Evolutionary conservation across 2,329 filamentous ascomycete species (phyloP).

Genomic region (Mycosphaerella sp.): DNA sequence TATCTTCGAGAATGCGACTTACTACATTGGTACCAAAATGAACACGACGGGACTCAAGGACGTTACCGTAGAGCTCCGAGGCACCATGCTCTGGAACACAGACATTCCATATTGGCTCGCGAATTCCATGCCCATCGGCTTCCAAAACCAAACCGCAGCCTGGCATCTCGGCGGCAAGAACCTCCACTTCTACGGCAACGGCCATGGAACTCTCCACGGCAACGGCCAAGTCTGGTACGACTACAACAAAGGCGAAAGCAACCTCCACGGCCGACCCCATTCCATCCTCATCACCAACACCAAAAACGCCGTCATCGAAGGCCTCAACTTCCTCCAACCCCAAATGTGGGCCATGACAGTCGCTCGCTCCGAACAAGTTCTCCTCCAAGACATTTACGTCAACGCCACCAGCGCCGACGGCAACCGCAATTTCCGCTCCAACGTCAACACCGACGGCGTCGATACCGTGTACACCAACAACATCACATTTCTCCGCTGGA

Average conservation of each 20-base stretch:
- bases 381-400: constrained; percentile 48
- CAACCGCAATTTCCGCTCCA: constrained; percentile 3
- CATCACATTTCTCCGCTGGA: constrained; percentile 49
- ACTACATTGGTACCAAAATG: constrained; percentile 28
- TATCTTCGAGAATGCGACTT: constrained; percentile 46
- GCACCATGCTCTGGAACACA: constrained; percentile 41
- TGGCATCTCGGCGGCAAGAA: constrained; percentile 51
- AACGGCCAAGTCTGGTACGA: constrained; percentile 57
- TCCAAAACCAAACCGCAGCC: constrained; percentile 51
- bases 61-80: constrained; percentile 44
- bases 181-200: constrained; percentile 46
- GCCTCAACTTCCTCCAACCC: constrained; percentile 49
- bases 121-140: constrained; percentile 47
- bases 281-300: constrained; percentile 47
- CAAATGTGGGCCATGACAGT: constrained; percentile 51
- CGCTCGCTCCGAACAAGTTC: constrained; percentile 43
- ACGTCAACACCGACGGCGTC: constrained; percentile 42
- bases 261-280: constrained; percentile 42
- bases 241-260: constrained; percentile 17
- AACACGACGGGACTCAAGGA: constrained; percentile 41
- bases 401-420: constrained; percentile 47
- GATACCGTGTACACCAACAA: constrained; percentile 51
- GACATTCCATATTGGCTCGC: constrained; percentile 48
- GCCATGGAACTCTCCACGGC: constrained; percentile 51
- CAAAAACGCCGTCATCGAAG: constrained; percentile 44